Evolutionary conservation across 2,329 filamentous ascomycete species (phyloP), one percentile per base, ranked within the genome.

Genomic region (Penicillium freii): DNA sequence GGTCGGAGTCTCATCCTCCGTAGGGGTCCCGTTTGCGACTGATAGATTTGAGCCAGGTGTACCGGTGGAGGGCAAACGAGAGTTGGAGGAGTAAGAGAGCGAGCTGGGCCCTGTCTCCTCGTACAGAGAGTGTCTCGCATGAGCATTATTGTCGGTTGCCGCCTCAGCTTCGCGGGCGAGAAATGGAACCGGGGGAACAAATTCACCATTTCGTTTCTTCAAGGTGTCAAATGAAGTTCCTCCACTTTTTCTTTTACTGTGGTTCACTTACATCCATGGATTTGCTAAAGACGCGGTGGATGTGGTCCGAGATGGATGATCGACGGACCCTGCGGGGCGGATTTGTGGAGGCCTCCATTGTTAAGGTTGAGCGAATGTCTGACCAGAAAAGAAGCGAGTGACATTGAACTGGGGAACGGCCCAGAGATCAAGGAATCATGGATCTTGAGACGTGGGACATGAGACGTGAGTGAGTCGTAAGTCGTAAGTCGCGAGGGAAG

Each of bases 271-370:
- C 64, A 49, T 64, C 62, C 19, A 59, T 56, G 23, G 56, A 55
- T 33, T 59, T 56, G 45, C 54, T 51, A 25, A 67, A 57, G 6
- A 61, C 62, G 9, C 65, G 65, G 19, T 65, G 62, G 25, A 67
- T 57, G 25, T 63, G 63, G 29, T 59, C 58, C 5, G 65, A 62
- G 50, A 67, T 60, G 39, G 65, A 67, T 33, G 65, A 65, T 64
- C 62, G 56, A 25, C 64, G 63, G 49, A 36, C 50, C 46, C 57
- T 51, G 62, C 64, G 61, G 63, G 62, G 60, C 43, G 48, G 60
- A 57, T 64, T 58, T 42, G 49, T 57, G 34, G 57, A 49, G 27
- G 17, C n/a, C 21, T 44, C 49, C 63, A 65, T 65, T 36, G 7
- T 27, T 52, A 10, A 33, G 33, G 21, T 40, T 55, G 15, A 48